Evolutionary conservation across 805 yeast species (phyloP).

Genomic region (Lipomyces orientalis): DNA sequence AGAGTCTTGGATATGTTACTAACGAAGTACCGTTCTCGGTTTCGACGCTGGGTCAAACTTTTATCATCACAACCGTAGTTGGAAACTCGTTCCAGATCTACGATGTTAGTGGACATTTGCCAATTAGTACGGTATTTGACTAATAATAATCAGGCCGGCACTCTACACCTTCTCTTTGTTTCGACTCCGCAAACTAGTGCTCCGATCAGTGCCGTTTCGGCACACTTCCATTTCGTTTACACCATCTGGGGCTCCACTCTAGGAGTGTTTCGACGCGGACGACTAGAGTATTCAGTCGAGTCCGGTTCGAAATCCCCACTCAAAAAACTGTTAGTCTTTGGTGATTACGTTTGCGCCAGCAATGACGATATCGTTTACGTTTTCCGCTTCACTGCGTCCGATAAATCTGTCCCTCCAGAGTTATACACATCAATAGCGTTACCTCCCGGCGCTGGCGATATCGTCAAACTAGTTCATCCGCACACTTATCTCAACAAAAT

Average conservation of each 20-base stretch:
- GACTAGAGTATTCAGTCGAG: conserved; percentile 53
- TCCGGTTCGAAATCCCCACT: conserved; percentile 47
- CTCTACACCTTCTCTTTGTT: conserved; percentile 81
- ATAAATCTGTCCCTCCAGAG: conserved; percentile 52
- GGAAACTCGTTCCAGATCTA: conserved; percentile 90
- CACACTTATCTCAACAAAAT: conserved; percentile 93
- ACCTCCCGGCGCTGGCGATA: conserved; percentile 68
- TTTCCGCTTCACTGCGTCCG: conserved; percentile 52
- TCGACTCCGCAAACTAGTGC: conserved; percentile 77
- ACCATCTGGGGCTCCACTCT: conserved; percentile 74
- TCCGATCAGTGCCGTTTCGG: conserved; percentile 70
- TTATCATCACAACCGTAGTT: conserved; percentile 85
- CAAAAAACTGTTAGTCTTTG: conserved; percentile 65
- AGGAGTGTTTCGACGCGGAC: conserved; percentile 85
- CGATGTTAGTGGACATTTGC: conserved; percentile 56
- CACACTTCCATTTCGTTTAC: conserved; percentile 84
- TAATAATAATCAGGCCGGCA: conserved; percentile 53
- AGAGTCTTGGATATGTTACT: conserved; percentile 81
- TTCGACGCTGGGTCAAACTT: conserved; percentile 86
- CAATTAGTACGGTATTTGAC: neutral
- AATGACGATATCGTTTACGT: conserved; percentile 57
- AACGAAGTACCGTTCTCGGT: conserved; percentile 84
- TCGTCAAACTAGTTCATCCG: conserved; percentile 75
- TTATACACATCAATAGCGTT: conserved; percentile 67
- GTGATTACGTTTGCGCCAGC: conserved; percentile 72